Evolutionary conservation across 140 eudicot genomes (phyloP).

Genomic region (Senecio squalidus): DNA sequence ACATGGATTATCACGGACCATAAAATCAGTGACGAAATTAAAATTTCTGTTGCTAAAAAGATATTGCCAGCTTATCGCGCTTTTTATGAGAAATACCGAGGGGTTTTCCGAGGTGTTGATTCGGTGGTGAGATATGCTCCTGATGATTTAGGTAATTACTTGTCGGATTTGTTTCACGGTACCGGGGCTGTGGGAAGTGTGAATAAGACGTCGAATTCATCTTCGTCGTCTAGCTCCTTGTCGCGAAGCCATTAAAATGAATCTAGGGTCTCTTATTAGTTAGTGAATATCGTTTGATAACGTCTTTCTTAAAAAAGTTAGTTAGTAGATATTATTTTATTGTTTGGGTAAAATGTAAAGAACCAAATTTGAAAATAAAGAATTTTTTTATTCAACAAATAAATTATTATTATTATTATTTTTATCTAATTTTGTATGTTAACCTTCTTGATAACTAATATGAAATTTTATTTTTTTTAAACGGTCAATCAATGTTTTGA

Average conservation of each 20-base stretch:
- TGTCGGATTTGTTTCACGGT: constrained; percentile 64
- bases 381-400: too few species aligned
- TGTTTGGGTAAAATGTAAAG: too few species aligned
- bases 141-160: constrained; percentile 62
- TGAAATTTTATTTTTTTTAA: too few species aligned
- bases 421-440: too few species aligned
- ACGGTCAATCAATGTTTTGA: too few species aligned
- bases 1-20: constrained; percentile 66
- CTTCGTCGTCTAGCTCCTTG: constrained; percentile 22
- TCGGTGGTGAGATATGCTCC: constrained; percentile 72
- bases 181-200: constrained; percentile 23
- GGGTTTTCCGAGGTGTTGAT: constrained; percentile 22
- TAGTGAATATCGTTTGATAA: too few species aligned
- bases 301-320: too few species aligned
- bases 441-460: too few species aligned
- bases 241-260: constrained; percentile 25
- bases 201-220: constrained; percentile 26
- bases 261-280: too few species aligned
- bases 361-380: too few species aligned
- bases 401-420: too few species aligned
- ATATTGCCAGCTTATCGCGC: constrained; percentile 40
- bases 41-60: constrained; percentile 36
- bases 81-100: constrained; percentile 44
- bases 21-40: constrained; percentile 64
- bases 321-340: constrained; percentile 6